Evolutionary conservation across 108 stramenopile species (phyloP).

Genomic region (Skeletonema potamos): DNA sequence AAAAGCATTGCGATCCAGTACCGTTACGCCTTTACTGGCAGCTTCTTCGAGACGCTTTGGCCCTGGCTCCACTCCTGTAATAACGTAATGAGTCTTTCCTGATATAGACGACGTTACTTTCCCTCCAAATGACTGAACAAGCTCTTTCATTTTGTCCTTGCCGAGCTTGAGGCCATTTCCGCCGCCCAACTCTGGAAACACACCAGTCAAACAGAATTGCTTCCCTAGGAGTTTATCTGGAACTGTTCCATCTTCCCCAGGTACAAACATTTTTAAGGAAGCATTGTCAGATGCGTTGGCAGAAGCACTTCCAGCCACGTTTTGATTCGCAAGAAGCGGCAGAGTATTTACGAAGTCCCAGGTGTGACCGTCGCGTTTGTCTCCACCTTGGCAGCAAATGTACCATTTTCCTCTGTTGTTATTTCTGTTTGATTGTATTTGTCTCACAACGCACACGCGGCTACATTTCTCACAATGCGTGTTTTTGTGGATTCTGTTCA

Average conservation of each 20-base stretch:
- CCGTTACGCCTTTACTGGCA: background rate
- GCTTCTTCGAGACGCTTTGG: slow-evolving; percentile 16
- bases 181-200: slow-evolving; percentile 33
- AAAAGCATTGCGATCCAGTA: background rate
- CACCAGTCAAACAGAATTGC: slow-evolving; percentile 17
- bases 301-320: background rate
- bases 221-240: slow-evolving; percentile 5
- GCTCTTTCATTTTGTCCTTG: slow-evolving; percentile 28
- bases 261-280: slow-evolving; percentile 3
- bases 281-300: background rate
- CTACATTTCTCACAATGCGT: slow-evolving; percentile 16
- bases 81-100: slow-evolving; percentile 29
- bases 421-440: slow-evolving; percentile 14
- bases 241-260: slow-evolving; percentile 12
- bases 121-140: slow-evolving; percentile 35
- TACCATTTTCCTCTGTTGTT: slow-evolving; percentile 30
- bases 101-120: slow-evolving; percentile 25
- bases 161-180: slow-evolving; percentile 23
- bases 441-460: slow-evolving; percentile 3
- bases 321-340: background rate
- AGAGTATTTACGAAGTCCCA: slow-evolving; percentile 10
- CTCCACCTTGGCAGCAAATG: slow-evolving; percentile 7
- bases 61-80: slow-evolving; percentile 31
- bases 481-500: slow-evolving; percentile 8
- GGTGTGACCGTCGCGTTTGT: slow-evolving; percentile 1